Evolutionary conservation across 305 asterid genomes (phyloP).

Genomic region (Nicotiana rustica): DNA sequence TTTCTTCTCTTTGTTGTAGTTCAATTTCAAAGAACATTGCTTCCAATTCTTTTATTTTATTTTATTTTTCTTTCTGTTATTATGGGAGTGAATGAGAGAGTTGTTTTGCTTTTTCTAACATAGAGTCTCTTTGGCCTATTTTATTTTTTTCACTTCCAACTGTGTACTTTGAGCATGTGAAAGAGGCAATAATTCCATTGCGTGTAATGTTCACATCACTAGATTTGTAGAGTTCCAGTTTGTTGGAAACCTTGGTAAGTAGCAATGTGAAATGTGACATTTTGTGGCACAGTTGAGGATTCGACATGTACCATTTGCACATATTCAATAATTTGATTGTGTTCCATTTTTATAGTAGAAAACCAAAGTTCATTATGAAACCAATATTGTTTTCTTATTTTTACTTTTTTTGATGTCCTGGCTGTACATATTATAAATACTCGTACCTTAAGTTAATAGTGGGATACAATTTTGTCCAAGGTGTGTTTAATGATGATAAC

Average conservation of each 20-base stretch:
- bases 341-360: no score
- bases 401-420: no score
- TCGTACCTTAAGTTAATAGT: no score
- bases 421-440: no score
- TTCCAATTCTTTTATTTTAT: slow-evolving; percentile 33
- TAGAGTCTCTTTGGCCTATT: neutral
- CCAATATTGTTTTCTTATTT: no score
- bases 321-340: neutral
- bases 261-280: slow-evolving; percentile 6
- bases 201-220: slow-evolving; percentile 23
- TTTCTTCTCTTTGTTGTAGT: no score
- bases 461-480: no score
- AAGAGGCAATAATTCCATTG: slow-evolving; percentile 22
- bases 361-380: no score
- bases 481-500: no score
- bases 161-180: slow-evolving; percentile 15
- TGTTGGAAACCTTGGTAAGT: neutral
- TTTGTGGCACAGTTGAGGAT: slow-evolving; percentile 16
- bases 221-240: slow-evolving; percentile 19
- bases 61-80: neutral
- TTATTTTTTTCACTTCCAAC: slow-evolving; percentile 3
- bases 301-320: slow-evolving; percentile 25
- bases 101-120: slow-evolving; percentile 24
- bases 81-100: slow-evolving; percentile 26
- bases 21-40: no score